phyloP scores from a whole-genome alignment of 2,329 filamentous ascomycete species.

The Septoria petroselini region DNA sequence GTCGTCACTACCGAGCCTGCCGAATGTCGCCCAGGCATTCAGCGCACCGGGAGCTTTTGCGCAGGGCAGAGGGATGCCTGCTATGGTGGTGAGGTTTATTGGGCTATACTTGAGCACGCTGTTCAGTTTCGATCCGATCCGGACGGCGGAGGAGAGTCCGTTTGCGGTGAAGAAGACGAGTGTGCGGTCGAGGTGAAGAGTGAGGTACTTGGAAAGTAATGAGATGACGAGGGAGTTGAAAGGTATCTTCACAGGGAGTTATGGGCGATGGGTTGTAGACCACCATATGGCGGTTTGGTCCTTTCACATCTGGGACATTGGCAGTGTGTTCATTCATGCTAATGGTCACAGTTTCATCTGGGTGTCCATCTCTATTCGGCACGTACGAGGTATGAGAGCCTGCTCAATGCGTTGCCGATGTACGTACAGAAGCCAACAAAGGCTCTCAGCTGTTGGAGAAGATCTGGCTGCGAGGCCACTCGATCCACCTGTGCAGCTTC shows the following conservation, averaged over 20 bases:
- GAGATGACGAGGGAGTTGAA: background rate
- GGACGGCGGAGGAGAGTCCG: constrained; percentile 45
- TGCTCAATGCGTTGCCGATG: too few relatives aligned
- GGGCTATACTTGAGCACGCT: constrained; percentile 47
- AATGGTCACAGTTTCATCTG: too few relatives aligned
- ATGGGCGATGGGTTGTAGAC: too few relatives aligned
- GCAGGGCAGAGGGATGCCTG: constrained; percentile 39
- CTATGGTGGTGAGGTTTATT: constrained; percentile 46
- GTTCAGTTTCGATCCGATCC: constrained; percentile 46
- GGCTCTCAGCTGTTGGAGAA: background rate
- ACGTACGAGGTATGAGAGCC: too few relatives aligned
- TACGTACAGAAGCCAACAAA: too few relatives aligned
- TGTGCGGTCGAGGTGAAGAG: constrained; percentile 17
- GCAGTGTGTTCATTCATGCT: too few relatives aligned
- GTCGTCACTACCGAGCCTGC: constrained; percentile 11
- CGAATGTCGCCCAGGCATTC: constrained; percentile 27
- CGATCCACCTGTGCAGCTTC: constrained; percentile 15
- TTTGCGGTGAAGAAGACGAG: constrained; percentile 41
- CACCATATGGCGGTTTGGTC: too few relatives aligned
- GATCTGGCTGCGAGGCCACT: constrained; percentile 15
- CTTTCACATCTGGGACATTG: too few relatives aligned
- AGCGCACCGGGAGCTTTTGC: constrained; percentile 33
- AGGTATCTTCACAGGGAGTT: too few relatives aligned
- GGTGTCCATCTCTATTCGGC: too few relatives aligned
- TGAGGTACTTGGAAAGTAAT: background rate